Conservation (phyloP, 495 filamentous ascomycete genomes). For the Talaromyces adpressus region DNA sequence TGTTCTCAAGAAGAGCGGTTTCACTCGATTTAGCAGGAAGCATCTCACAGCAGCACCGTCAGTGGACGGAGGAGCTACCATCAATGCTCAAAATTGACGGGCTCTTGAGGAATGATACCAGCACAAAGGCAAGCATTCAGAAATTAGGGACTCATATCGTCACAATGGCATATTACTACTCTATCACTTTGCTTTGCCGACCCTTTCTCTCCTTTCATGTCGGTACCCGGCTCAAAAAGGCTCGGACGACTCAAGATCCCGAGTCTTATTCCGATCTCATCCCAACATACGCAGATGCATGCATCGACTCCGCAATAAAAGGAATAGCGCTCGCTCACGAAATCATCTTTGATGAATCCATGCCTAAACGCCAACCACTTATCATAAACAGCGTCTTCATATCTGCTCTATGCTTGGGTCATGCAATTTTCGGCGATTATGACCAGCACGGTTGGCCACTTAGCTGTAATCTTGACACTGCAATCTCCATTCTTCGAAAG, state of each 20-base stretch:
- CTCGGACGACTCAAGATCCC: not conserved
- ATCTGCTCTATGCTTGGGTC: slow-evolving; percentile 59
- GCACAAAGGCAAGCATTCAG: not conserved
- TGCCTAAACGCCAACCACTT: slow-evolving; percentile 63
- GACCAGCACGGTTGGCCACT: not conserved
- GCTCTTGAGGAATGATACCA: not conserved
- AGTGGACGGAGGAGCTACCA: not conserved
- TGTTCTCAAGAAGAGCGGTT: slow-evolving; percentile 64
- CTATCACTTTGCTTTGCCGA: slow-evolving; percentile 30
- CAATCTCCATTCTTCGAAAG: not conserved
- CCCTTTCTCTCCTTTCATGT: slow-evolving; percentile 11
- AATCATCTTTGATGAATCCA: not conserved
- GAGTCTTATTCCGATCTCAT: not conserved
- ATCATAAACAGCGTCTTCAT: slow-evolving; percentile 70
- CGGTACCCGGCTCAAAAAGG: not conserved
- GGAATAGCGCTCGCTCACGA: slow-evolving; percentile 5
- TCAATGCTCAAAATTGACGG: not conserved
- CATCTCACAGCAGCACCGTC: slow-evolving; percentile 51
- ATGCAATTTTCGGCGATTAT: slow-evolving; percentile 57
- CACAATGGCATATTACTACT: slow-evolving; percentile 14
- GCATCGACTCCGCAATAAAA: slow-evolving; percentile 10
- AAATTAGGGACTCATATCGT: slow-evolving; percentile 11
- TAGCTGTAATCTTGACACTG: not conserved
- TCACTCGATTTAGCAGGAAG: slow-evolving; percentile 59
- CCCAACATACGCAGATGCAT: slow-evolving; percentile 7